Evolutionary conservation across 257 asterid species (phyloP), one percentile per base, ranked within the genome.

Genomic region (Nicotiana tabacum): DNA sequence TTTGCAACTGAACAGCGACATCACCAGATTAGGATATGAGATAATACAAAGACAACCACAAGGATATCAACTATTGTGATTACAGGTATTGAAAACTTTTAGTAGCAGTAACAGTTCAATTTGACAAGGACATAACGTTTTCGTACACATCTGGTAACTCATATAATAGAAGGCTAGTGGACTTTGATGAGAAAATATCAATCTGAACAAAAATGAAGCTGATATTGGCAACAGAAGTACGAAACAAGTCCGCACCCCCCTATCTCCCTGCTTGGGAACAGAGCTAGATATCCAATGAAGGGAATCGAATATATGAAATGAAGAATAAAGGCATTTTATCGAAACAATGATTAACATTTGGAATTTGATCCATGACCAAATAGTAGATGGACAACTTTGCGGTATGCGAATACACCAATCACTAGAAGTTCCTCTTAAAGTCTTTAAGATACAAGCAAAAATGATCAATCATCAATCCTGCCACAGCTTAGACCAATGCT

Each of bases 31-130:
- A 76, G 9, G 32, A 53, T 76, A 51, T 5, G 35, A 29, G 43
- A 76, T 29, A 74, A 51, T 29, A 51, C 80, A 51, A 2, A 13
- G 46, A 51, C 27, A 72, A 76, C 64, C 80, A 76, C 64, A 16
- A 88, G 85, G 85, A 82, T 85, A 88, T 88, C 87, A 89, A 86
- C 64, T 53, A 76, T 76, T 87, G 86, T 69, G 90, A 87, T 84
- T 90, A 86, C 68, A 89, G 91, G 89, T 81, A 88, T 89, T 84
- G 88, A 86, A 85, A 89, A 87, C 87, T 90, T 94, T 88, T 92
- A 87, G 35, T 88, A 85, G 89, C 93, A 92, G 94, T 91, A 90
- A 89, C 89, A 90, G 83, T 82, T 90, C 90, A 87, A 90, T 89
- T 87, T 81, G 89, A 86, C 89, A 90, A 88, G 85, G 83, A 89